Evolutionary conservation across 2,329 filamentous ascomycete species (phyloP), one percentile per base, ranked within the genome.

Genomic region (Leptographium procerum): DNA sequence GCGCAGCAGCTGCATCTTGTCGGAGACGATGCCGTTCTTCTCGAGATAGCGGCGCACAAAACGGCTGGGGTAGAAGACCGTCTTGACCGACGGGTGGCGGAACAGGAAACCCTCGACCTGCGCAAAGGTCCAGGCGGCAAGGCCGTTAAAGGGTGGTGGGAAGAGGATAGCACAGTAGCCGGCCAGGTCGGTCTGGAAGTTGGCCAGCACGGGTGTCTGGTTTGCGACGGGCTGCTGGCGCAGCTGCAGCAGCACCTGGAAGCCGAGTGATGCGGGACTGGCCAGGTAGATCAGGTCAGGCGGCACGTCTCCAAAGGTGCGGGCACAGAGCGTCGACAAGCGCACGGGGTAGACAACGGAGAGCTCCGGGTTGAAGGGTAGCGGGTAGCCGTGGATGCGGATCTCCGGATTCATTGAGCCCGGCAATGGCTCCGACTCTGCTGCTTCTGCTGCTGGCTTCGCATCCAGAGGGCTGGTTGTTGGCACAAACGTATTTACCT

Each of bases 91-190:
- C 0, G 75, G 62, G 63, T 86, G 79, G 9, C 76, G 76, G 72
- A 87, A 88, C 1, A 88, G 73, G 63, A 82, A 86, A 52, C 84
- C 83, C 69, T 88, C 84, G 1, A 87, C 83, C 1, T 77, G 71
- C 19, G 79, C 77, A 58, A 88, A 81, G 13, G 85, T 73, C 68
- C 78, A 83, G 52, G 84, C 82, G 5, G 83, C 84, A 59, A 85
- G 76, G 13, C 71, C 70, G 64, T 82, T 82, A 22, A 89, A 73
- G 0, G 82, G 83, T 1, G 75, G 71, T 0, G 85, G 83, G 61
- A 89, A 86, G n/a, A 89, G 72, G 55, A 88, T 86, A 54, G 80
- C 77, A 65, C 83, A 85, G 67, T 88, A 89, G 1, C 84, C 84
- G 0, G 83, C 81, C 11, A 89, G 72, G 66, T 88, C 85, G 1